A percentile compares a stretch with the other conserved stretches of the same genome.
These are phyloP conservation scores for Bidens hawaiensis DNA, from an alignment of 140 eudicot genomes.

Conservation along the genomic window DNA sequence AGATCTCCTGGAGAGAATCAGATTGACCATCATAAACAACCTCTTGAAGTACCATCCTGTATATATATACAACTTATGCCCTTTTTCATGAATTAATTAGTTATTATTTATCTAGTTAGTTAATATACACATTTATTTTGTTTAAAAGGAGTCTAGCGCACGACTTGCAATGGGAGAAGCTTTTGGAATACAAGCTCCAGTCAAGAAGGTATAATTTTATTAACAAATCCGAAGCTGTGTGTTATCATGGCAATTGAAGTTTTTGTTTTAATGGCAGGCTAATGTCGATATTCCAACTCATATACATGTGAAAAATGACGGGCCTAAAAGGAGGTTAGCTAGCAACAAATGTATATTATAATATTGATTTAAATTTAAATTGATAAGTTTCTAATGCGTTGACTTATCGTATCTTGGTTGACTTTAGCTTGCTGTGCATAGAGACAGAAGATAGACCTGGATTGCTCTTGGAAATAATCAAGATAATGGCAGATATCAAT, in stretches of 20 bases:
- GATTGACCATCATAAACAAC: constrained; percentile 86
- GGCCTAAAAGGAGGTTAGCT: constrained; percentile 85
- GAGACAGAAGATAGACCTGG: constrained; percentile 99
- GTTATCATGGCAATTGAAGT: background rate
- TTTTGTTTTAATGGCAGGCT: constrained; percentile 41
- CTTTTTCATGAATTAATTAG: constrained; percentile 1
- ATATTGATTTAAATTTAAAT: too few species aligned
- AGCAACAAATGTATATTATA: constrained; percentile 9
- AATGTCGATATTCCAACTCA: constrained; percentile 80
- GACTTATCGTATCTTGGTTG: constrained; percentile 14
- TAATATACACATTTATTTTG: constrained; percentile 1
- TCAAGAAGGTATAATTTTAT: constrained; percentile 59
- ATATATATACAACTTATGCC: constrained; percentile 25
- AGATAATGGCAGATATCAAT: constrained; percentile 77
- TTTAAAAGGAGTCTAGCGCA: constrained; percentile 81
- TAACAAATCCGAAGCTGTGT: background rate
- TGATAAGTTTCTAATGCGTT: background rate
- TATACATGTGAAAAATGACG: constrained; percentile 79
- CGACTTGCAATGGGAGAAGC: constrained; percentile 97
- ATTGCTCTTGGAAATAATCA: constrained; percentile 69
- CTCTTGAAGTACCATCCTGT: constrained; percentile 94
- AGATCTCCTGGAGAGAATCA: constrained; percentile 90
- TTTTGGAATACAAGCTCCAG: constrained; percentile 89
- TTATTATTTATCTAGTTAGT: background rate
- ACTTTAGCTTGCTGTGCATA: constrained; percentile 69